Base-by-base conservation (phyloP, 768 basidiomycete species). In the Tricholoma furcatifolium region DNA sequence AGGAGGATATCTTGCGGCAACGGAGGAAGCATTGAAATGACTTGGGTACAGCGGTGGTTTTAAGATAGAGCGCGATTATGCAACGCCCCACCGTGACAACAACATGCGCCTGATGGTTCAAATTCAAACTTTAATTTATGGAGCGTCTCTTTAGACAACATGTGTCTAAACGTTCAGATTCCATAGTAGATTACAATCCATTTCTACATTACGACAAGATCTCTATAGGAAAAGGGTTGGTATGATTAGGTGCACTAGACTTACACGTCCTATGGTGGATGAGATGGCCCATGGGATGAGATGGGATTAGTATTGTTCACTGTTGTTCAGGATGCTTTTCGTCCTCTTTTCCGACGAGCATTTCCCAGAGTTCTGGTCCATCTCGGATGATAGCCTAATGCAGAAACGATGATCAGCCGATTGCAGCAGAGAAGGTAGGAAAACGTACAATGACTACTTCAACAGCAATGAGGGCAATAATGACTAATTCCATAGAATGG, bases 401-500 rank as follows among this genome's bases (percentile, higher is more conserved):
- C 20, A 21, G 20, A 21, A 43, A 34, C 10, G 6, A 43, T 43
- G 31, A 27, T 4, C 27, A 27, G 27, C 27, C 27, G 27, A 27
- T 27, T 27, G 3, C 27, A 12, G 1, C n/a, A 34, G 31, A 21
- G 32, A 23, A n/a, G 11, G 31, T 31, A 44, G 27, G 30, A 12
- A 24, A 31, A 73, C 85, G 65, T 62, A 94, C 93, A 45, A 97
- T 88, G 61, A 93, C 76, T n/a, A 94, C 93, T 68, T 96, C 93
- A 10, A 97, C 92, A 0, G 94, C 91, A 62, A 98, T 97, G 44
- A 98, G 85, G 1, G 83, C 79, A 59, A 98, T 98, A 65, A 98
- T 98, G 56, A 98, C 89, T 4, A 96, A 75, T 70, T 98, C 96
- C 89, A 98, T 94, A 2, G 89, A 84, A 63, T 97, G 92, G 2